Evolutionary conservation across 768 basidiomycete genomes (phyloP).

Genomic region (Daedalea quercina): DNA sequence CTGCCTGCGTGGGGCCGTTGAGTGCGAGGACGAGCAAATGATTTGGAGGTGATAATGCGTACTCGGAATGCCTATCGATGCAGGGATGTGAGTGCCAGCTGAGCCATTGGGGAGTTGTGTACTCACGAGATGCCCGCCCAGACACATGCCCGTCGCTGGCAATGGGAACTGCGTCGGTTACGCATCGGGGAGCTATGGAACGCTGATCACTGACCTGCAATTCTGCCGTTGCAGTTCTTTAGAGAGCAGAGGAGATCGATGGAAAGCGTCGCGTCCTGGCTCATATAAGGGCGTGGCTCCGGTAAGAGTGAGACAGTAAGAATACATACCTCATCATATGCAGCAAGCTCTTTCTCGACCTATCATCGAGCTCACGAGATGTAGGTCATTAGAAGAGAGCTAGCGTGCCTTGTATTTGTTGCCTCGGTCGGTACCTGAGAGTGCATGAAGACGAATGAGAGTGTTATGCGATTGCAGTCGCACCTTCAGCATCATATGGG

Average conservation of each 20-base stretch:
- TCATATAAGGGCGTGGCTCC: neutral
- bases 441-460: neutral
- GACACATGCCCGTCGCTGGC: conserved; percentile 83
- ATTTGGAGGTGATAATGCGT: neutral
- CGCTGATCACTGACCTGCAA: conserved; percentile 52
- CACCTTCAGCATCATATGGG: conserved; percentile 83
- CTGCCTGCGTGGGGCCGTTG: conserved; percentile 45
- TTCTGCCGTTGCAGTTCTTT: conserved; percentile 84
- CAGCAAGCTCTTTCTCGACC: conserved; percentile 83
- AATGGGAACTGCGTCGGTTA: no score
- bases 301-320: neutral
- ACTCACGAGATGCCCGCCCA: conserved; percentile 78
- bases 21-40: neutral
- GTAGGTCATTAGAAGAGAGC: neutral
- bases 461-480: conserved; percentile 2
- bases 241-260: conserved; percentile 69
- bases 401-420: conserved; percentile 76
- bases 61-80: conserved; percentile 44
- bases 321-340: conserved; percentile 72
- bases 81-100: conserved; percentile 15
- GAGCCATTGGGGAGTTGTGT: conserved; percentile 4
- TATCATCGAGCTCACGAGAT: conserved; percentile 22
- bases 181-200: neutral
- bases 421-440: conserved; percentile 76
- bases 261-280: conserved; percentile 72